Evolutionary conservation across 345 rosid species (phyloP).

Genomic region (Murraya koenigii): DNA sequence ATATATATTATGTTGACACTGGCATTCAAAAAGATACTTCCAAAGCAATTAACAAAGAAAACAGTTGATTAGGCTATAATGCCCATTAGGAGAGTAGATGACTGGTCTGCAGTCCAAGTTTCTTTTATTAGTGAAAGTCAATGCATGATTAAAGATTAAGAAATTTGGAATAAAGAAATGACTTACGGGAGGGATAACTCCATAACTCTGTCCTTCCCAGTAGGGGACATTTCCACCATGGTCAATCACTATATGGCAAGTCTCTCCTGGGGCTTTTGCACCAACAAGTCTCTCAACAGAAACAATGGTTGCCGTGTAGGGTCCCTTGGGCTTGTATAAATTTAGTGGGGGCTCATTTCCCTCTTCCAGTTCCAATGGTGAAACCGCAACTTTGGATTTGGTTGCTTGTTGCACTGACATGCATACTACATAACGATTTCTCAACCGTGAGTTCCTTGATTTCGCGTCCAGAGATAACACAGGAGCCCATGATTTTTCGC

Average conservation of each 20-base stretch:
- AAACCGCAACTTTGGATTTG: constrained; percentile 65
- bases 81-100: background rate
- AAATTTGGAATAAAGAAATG: background rate
- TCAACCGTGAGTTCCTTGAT: constrained; percentile 32
- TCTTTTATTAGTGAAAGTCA: background rate
- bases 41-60: background rate
- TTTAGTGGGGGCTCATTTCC: constrained; percentile 77
- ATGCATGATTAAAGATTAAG: background rate
- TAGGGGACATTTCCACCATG: constrained; percentile 94
- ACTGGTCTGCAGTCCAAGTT: background rate
- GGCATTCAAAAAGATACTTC: background rate
- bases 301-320: constrained; percentile 85
- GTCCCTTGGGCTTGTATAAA: constrained; percentile 77
- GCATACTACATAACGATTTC: constrained; percentile 39
- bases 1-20: background rate
- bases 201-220: constrained; percentile 99
- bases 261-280: constrained; percentile 93
- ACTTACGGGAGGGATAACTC: constrained; percentile 98
- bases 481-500: constrained; percentile 54
- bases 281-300: constrained; percentile 96
- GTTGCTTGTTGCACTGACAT: constrained; percentile 91
- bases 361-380: constrained; percentile 73
- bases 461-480: constrained; percentile 40
- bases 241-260: constrained; percentile 94
- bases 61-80: background rate